Evolutionary conservation across 306 rosid genomes (phyloP).

Genomic region (Trifolium dubium): DNA sequence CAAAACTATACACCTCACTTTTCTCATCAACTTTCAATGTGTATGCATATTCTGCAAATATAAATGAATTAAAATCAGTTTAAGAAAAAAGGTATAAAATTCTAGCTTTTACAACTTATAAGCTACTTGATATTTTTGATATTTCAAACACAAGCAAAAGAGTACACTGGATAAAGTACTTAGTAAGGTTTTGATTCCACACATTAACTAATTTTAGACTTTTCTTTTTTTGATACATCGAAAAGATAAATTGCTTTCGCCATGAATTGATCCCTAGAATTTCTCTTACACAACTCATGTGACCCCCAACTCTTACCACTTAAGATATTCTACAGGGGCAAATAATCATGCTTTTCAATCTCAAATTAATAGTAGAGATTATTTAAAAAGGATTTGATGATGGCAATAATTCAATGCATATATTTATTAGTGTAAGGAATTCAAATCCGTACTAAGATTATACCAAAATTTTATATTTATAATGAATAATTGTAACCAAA

Average conservation of each 20-base stretch:
- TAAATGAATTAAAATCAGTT: conserved; percentile 10
- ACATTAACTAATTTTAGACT: no score
- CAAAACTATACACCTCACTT: conserved; percentile 75
- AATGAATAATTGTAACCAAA: no score
- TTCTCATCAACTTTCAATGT: conserved; percentile 79
- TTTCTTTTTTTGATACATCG: no score
- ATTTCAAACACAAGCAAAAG: background rate
- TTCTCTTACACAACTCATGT: no score
- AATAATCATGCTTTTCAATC: no score
- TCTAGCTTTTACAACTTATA: conserved; percentile 6
- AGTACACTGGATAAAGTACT: background rate
- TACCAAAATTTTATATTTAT: no score
- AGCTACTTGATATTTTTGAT: conserved; percentile 5
- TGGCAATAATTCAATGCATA: background rate
- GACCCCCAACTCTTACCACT: no score
- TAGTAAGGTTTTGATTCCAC: background rate
- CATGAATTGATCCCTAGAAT: no score
- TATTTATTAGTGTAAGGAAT: background rate
- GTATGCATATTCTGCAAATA: conserved; percentile 74
- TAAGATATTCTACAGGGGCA: no score
- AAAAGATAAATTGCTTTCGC: no score
- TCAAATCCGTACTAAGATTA: background rate
- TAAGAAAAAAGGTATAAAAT: background rate
- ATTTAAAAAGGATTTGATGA: no score
- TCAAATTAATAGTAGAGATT: background rate